These are phyloP conservation scores for Myochromella boudieri DNA, from an alignment of 768 basidiomycete species.

Conservation along the genomic window DNA sequence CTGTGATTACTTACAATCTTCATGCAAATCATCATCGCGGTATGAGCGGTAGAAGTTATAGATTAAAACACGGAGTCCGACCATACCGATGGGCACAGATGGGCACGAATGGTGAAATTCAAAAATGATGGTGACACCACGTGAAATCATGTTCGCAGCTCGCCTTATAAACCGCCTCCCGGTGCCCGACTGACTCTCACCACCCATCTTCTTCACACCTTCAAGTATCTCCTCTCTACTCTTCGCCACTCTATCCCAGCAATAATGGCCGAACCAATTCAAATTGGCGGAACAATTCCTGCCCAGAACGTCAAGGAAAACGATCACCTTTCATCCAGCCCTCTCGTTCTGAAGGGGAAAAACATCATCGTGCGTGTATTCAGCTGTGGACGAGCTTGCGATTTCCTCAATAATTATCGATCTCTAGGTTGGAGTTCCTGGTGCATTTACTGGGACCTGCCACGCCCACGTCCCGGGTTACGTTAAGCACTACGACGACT, in stretches of 20 bases:
- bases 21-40: too few species aligned
- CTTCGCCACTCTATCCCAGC: neutral
- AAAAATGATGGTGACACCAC: too few species aligned
- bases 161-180: neutral
- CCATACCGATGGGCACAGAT: too few species aligned
- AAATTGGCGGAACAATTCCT: constrained; percentile 51
- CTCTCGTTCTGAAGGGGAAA: constrained; percentile 54
- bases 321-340: constrained; percentile 39
- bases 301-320: constrained; percentile 57
- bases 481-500: constrained; percentile 63
- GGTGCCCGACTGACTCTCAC: too few species aligned
- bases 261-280: constrained; percentile 33
- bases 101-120: too few species aligned
- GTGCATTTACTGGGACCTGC: constrained; percentile 76
- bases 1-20: too few species aligned
- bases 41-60: too few species aligned
- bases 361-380: constrained; percentile 57
- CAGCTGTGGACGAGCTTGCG: too few species aligned
- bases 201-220: neutral
- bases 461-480: constrained; percentile 63
- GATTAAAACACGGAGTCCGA: too few species aligned
- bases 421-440: constrained; percentile 68
- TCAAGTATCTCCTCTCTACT: neutral
- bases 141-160: too few species aligned
- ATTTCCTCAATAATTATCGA: neutral